Percentiles rank a stretch among this genome's conserved stretches.
phyloP scores from a whole-genome alignment of 495 filamentous ascomycete genomes.

The Corynascus novoguineensis region DNA sequence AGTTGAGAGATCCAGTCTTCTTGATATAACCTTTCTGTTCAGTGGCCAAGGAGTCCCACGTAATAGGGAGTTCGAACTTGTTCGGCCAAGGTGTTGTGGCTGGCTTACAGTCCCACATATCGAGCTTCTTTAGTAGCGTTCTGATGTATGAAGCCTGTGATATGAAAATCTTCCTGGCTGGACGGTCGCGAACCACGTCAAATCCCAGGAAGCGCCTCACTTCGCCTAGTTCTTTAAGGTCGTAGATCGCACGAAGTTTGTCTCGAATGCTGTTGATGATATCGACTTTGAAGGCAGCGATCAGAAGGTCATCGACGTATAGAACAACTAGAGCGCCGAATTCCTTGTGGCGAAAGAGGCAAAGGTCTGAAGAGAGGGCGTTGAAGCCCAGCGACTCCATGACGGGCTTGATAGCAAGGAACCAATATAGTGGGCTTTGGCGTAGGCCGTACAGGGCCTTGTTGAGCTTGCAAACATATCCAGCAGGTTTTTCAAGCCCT shows the following conservation, averaged over 20 bases:
- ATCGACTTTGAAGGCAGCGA: neutral
- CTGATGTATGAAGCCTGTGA: neutral
- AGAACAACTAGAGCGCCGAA: neutral
- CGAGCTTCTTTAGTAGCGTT: neutral
- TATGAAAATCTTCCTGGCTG: neutral
- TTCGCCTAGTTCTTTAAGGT: constrained; percentile 1
- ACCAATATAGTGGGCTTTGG: constrained; percentile 7
- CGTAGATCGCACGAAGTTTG: neutral
- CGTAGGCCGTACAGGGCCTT: neutral
- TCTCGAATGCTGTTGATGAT: neutral
- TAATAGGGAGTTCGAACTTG: no score
- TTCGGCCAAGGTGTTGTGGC: constrained; percentile 1
- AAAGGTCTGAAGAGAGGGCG: neutral
- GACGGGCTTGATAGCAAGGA: neutral
- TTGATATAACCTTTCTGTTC: no score
- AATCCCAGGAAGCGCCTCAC: constrained; percentile 4
- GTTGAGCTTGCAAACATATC: neutral
- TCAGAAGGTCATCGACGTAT: constrained; percentile 8
- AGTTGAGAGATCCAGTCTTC: no score
- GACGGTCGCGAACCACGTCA: neutral
- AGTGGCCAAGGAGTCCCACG: no score
- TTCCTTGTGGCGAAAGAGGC: neutral
- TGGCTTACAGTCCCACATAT: neutral
- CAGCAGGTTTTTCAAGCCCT: neutral
- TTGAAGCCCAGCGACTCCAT: constrained; percentile 1